Percentiles rank a stretch among this genome's conserved stretches.
These are phyloP conservation scores for Didymosphaeria variabile DNA, from an alignment of 2,329 filamentous ascomycete genomes.

Conservation along the genomic window DNA sequence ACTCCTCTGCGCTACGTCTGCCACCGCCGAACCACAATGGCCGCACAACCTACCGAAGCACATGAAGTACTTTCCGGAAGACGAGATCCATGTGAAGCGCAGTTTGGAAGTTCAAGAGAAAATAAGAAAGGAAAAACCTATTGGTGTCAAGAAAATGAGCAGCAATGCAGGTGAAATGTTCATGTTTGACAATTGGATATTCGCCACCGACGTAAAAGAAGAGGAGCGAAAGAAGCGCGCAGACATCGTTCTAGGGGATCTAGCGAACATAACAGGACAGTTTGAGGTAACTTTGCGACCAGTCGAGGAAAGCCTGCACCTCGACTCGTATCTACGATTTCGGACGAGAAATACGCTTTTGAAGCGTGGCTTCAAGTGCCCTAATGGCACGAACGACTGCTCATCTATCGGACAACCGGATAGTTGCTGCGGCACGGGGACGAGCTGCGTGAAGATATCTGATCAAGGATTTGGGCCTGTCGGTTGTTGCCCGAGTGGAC, in stretches of 20 bases:
- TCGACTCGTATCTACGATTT: slow-evolving; percentile 49
- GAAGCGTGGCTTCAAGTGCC: slow-evolving; percentile 71
- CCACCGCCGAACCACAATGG: slow-evolving; percentile 51
- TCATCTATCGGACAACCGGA: slow-evolving; percentile 70
- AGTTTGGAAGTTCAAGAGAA: slow-evolving; percentile 52
- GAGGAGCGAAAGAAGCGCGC: slow-evolving; percentile 9
- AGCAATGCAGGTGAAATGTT: slow-evolving; percentile 78
- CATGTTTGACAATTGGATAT: slow-evolving; percentile 70
- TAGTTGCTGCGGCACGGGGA: slow-evolving; percentile 75
- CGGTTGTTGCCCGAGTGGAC: slow-evolving; percentile 76
- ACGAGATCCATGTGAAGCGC: slow-evolving; percentile 54
- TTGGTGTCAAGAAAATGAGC: slow-evolving; percentile 76
- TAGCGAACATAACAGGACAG: slow-evolving; percentile 34
- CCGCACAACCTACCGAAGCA: slow-evolving; percentile 57
- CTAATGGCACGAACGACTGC: slow-evolving; percentile 72
- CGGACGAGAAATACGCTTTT: slow-evolving; percentile 50
- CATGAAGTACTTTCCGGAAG: slow-evolving; percentile 59
- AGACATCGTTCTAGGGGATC: slow-evolving; percentile 17
- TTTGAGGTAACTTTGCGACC: slow-evolving; percentile 39
- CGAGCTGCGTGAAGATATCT: slow-evolving; percentile 71
- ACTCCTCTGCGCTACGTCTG: slow-evolving; percentile 36
- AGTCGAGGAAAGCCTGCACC: slow-evolving; percentile 41
- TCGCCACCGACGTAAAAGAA: slow-evolving; percentile 41
- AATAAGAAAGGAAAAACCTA: slow-evolving; percentile 58
- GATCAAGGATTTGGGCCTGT: slow-evolving; percentile 72